Base-by-base conservation (phyloP, 345 rosid genomes). In the Arabidopsis suecica region DNA sequence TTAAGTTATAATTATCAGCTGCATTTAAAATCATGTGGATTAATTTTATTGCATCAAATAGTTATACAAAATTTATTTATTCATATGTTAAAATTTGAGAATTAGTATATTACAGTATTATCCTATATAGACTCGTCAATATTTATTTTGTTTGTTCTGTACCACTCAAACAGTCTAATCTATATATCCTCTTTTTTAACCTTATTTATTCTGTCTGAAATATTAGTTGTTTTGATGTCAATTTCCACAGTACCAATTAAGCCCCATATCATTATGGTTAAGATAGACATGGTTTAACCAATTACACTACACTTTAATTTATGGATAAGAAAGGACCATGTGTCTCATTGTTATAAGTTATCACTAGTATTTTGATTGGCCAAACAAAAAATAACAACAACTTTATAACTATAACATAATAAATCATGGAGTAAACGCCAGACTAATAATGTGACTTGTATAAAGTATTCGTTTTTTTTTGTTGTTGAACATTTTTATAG, bases 251-350 rank as follows among this genome's bases (percentile, higher is more conserved):
- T 16, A 16, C 20, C 49, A 45, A 1, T 8, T 25, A 58, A 58
- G 16, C 2, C 20, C 10, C 36, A 58, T 42, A 18, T 20, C 5
- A 18, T 18, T 44, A 48, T 18, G 13, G 32, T 56, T 30, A 57
- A 55, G 14, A 57, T 33, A 36, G 10, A 40, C 4, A 13, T 54
- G 9, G 45, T 47, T 13, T 32, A 58, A 20, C 74, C 37, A 58
- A 58, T 16, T 70, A 36, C 40, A 47, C 45, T 34, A 40, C 3
- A 25, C 23, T 33, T 58, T 16, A 16, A 0, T 16, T 16, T 45
- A 34, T 22, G 57, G 57, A 70, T 70, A 70, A 56, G 55, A 23
- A 69, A 32, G 3, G 38, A 9, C 58, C 58, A 71, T 59, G 65
- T 32, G 48, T 50, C 18, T 22, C 2, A 5, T 22, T 33, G 23